These are phyloP conservation scores for Melastoma candidum DNA, from an alignment of 441 rosid genomes.

Conservation along the genomic window DNA sequence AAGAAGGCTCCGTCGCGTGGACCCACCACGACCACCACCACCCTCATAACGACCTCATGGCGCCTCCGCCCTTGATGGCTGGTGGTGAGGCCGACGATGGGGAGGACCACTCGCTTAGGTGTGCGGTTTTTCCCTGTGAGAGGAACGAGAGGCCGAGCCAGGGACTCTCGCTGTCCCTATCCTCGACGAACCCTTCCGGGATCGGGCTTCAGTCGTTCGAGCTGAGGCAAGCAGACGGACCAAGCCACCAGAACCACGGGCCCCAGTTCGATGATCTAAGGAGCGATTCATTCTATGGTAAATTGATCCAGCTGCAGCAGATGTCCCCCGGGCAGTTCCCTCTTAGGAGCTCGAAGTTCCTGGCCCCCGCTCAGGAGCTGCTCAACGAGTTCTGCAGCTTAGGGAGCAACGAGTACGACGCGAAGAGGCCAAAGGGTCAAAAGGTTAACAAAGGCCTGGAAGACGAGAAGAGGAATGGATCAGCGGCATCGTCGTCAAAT, in stretches of 20 bases:
- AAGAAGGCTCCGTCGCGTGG: slow-evolving; percentile 26
- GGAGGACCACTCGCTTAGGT: slow-evolving; percentile 56
- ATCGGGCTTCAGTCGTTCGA: slow-evolving; percentile 79
- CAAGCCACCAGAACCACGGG: slow-evolving; percentile 12
- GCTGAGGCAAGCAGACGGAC: slow-evolving; percentile 37
- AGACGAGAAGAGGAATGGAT: slow-evolving; percentile 39
- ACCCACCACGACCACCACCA: slow-evolving; percentile 20
- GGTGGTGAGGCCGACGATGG: slow-evolving; percentile 23
- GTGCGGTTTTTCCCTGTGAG: slow-evolving; percentile 57
- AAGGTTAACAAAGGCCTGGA: slow-evolving; percentile 24
- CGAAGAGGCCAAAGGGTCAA: slow-evolving; percentile 22
- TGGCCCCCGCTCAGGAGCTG: slow-evolving; percentile 70
- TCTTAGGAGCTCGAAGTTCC: slow-evolving; percentile 52
- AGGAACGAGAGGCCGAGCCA: slow-evolving; percentile 90
- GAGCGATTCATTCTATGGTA: slow-evolving; percentile 25
- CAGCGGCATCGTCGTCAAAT: slow-evolving; percentile 33
- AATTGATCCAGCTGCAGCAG: no score
- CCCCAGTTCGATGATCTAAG: slow-evolving; percentile 25
- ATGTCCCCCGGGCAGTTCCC: slow-evolving; percentile 38
- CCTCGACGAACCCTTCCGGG: slow-evolving; percentile 67
- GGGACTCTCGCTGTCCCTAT: slow-evolving; percentile 93
- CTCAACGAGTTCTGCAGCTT: slow-evolving; percentile 87
- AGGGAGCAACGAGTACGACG: slow-evolving; percentile 26
- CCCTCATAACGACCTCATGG: slow-evolving; percentile 1
- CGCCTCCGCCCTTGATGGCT: slow-evolving; percentile 9